Evolutionary conservation across 768 basidiomycete genomes (phyloP).

Genomic region (Cyclocybe aegerita): DNA sequence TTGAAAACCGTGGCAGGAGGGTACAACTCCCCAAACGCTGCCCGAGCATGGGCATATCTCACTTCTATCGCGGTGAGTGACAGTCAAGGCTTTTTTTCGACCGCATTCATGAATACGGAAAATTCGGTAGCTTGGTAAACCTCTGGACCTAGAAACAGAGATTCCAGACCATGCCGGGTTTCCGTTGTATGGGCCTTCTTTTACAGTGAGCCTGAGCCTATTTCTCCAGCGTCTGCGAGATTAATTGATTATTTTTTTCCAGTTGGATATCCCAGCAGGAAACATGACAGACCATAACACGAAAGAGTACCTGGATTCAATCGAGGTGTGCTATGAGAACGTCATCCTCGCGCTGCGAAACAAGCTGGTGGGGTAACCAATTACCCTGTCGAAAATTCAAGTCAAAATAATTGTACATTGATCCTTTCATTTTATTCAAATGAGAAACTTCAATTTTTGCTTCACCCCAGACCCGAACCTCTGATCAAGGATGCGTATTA

Average conservation of each 20-base stretch:
- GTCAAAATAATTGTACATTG: background rate
- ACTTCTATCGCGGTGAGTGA: conserved; percentile 71
- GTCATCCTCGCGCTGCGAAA: conserved; percentile 30
- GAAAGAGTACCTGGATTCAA: conserved; percentile 46
- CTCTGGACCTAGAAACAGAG: conserved; percentile 54
- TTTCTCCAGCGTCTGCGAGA: background rate
- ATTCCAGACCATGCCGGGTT: conserved; percentile 81
- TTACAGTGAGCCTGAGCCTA: conserved; percentile 41
- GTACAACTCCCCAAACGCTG: conserved; percentile 80
- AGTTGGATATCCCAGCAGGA: conserved; percentile 71
- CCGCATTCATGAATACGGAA: background rate
- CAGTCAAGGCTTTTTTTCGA: background rate
- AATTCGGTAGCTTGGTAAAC: conserved; percentile 45
- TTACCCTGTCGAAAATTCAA: background rate
- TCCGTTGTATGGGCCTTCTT: conserved; percentile 75
- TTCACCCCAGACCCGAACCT: background rate
- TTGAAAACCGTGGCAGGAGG: conserved; percentile 51
- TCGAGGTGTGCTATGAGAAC: conserved; percentile 41
- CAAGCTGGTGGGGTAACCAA: conserved; percentile 13
- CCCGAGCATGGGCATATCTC: conserved; percentile 83
- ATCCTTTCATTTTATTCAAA: conserved; percentile 1
- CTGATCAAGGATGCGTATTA: conserved; percentile 13
- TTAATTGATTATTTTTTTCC: background rate
- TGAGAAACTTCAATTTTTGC: background rate
- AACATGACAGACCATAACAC: conserved; percentile 76